These are phyloP conservation scores for Nannizziopsis arthrosporioides DNA, from an alignment of 2,329 filamentous ascomycete genomes.

Conservation along the genomic window DNA sequence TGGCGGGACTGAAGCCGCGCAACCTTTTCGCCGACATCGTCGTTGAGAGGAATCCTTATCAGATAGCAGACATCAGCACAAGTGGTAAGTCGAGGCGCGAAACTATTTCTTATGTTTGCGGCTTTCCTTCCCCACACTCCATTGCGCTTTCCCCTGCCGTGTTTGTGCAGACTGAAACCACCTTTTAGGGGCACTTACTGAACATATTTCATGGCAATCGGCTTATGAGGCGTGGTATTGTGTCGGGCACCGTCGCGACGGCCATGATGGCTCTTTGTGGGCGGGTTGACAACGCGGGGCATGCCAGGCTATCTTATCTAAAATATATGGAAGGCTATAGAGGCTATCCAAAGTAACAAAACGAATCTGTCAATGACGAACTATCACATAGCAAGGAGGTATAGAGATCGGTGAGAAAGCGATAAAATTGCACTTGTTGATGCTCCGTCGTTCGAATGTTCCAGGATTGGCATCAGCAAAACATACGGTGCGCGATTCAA, in stretches of 20 bases:
- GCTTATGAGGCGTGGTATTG: slow-evolving; percentile 40
- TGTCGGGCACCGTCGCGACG: slow-evolving; percentile 32
- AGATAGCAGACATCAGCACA: slow-evolving; percentile 9
- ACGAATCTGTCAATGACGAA: slow-evolving; percentile 6
- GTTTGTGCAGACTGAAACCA: not conserved
- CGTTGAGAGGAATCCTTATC: slow-evolving; percentile 79
- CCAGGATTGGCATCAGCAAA: slow-evolving; percentile 25
- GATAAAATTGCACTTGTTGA: not conserved
- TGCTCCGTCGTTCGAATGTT: slow-evolving; percentile 1
- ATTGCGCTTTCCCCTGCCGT: slow-evolving; percentile 8
- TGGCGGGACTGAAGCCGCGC: slow-evolving; percentile 76
- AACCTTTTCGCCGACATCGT: slow-evolving; percentile 86
- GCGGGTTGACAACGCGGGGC: slow-evolving; percentile 45
- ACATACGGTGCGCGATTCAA: slow-evolving; percentile 25
- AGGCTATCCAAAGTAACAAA: slow-evolving; percentile 16
- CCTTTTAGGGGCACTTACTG: not conserved
- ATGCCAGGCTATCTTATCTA: slow-evolving; percentile 26
- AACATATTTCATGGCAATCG: slow-evolving; percentile 40
- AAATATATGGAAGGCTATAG: slow-evolving; percentile 1
- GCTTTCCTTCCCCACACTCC: slow-evolving; percentile 1
- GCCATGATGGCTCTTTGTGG: slow-evolving; percentile 31
- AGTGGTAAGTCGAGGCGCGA: not conserved
- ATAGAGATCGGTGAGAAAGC: not conserved
- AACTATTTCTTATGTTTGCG: not conserved
- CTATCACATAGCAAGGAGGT: too few species aligned